Conservation (phyloP, 2,329 filamentous ascomycete species). For the Rachicladosporium sp. region DNA sequence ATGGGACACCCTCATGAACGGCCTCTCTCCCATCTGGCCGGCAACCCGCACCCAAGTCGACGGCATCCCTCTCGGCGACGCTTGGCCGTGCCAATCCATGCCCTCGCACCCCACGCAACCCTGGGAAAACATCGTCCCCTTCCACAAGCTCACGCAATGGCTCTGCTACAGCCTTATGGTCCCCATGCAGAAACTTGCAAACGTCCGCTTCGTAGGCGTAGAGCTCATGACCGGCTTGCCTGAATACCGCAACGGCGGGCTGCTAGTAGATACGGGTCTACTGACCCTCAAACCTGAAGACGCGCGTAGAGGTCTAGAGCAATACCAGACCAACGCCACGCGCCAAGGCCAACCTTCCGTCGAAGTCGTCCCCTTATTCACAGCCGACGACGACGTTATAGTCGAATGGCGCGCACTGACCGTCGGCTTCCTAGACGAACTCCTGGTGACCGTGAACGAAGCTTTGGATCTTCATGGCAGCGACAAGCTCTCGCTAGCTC, state of each 20-base stretch:
- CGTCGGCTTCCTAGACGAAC: constrained; percentile 60
- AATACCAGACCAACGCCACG: constrained; percentile 58
- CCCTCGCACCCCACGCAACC: constrained; percentile 57
- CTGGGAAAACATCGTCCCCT: constrained; percentile 75
- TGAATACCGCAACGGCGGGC: constrained; percentile 83
- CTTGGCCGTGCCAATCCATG: constrained; percentile 82
- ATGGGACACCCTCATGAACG: constrained; percentile 83
- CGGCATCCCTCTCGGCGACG: constrained; percentile 77
- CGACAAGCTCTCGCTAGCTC: constrained; percentile 63
- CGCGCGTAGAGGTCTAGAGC: constrained; percentile 55
- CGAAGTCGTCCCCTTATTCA: constrained; percentile 63
- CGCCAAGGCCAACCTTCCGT: constrained; percentile 59
- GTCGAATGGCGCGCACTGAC: constrained; percentile 70
- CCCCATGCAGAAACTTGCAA: constrained; percentile 70
- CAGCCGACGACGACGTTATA: constrained; percentile 62
- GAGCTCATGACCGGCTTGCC: constrained; percentile 81
- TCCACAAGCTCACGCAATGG: constrained; percentile 94
- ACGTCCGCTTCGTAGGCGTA: constrained; percentile 67
- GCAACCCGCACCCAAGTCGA: constrained; percentile 74
- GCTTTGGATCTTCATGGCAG: constrained; percentile 55
- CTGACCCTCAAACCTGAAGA: constrained; percentile 63
- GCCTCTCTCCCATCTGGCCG: constrained; percentile 80
- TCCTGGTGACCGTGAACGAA: constrained; percentile 56
- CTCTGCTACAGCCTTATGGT: constrained; percentile 89
- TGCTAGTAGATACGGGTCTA: constrained; percentile 76